Evolutionary conservation across 1,284 basidiomycete genomes (phyloP), one percentile per base, ranked within the genome.

Genomic region (Hymenochaete sp.): DNA sequence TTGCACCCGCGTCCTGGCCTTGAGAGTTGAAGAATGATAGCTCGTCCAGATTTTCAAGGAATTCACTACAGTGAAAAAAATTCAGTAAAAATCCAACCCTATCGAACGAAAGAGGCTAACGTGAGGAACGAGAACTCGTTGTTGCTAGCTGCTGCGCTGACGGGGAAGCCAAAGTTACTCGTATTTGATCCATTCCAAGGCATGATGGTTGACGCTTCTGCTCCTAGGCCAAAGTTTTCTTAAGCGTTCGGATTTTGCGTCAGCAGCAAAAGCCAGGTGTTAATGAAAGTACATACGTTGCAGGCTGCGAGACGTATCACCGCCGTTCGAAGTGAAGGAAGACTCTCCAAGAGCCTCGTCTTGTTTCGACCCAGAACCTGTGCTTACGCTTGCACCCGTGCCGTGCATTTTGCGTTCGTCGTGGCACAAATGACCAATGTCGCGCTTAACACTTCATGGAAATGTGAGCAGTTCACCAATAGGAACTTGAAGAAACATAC

Each of bases 401-500:
- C 77, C 32, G 76, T 73, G 46, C 63, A 60, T 53, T 48, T 83
- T 75, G 43, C 77, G 77, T 58, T 92, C 88, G 63, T 93, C 89
- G 58, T 91, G 84, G 58, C 90, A 93, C 8, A 93, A 70, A 65
- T 93, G 87, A 0, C 88, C 86, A 53, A 93, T 93, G 60, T 92
- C 90, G 45, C 91, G 78, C 62, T 93, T 93, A 55, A 93, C 88
- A 56, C 90, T 93, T 57, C 40, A 45, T 14, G 11, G n/a, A 36
- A 35, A 11, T 48, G 7, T 28, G 21, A 13, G 43, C 33, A 24
- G 38, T 27, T 43, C 21, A 51, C 16, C 46, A 45, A 24, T 38
- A 37, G 41, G 45, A 48, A 47, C 32, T 19, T 36, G 45, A 36
- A 31, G n/a, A 13, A 22, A 71, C 84, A 64, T 60, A 92, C 90